These are phyloP conservation scores for Termitomyces heimii DNA, from an alignment of 768 basidiomycete species.

Conservation along the genomic window DNA sequence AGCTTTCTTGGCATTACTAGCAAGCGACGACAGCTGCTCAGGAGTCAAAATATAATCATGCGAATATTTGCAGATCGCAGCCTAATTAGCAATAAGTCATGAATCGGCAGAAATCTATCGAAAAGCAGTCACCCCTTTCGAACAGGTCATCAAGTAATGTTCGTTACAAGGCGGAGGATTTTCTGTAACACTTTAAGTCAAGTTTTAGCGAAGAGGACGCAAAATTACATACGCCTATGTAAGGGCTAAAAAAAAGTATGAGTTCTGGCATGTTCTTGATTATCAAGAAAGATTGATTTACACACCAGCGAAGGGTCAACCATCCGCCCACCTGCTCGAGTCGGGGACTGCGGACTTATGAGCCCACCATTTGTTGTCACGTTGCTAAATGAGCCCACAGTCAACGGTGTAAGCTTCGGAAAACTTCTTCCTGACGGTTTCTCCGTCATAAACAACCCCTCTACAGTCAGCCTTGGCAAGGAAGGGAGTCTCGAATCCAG, in stretches of 20 bases:
- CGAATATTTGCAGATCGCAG: conserved; percentile 73
- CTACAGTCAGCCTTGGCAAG: conserved; percentile 48
- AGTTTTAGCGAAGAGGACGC: background rate
- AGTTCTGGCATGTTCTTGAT: background rate
- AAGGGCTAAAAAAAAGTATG: conserved; percentile 44
- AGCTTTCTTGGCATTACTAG: conserved; percentile 77
- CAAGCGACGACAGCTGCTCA: conserved; percentile 66
- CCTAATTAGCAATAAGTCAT: conserved; percentile 26
- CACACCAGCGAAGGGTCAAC: conserved; percentile 64
- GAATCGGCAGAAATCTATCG: conserved; percentile 1
- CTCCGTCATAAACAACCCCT: conserved; percentile 42
- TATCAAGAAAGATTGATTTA: conserved; percentile 7
- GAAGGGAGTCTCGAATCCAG: conserved; percentile 40
- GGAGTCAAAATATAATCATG: conserved; percentile 71
- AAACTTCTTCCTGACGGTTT: conserved; percentile 24
- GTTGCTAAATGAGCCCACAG: conserved; percentile 35
- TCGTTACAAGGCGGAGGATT: conserved; percentile 84
- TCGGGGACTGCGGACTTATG: conserved; percentile 61
- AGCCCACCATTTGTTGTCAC: conserved; percentile 53
- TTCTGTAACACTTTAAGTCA: conserved; percentile 36
- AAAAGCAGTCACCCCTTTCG: conserved; percentile 58
- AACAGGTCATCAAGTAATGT: conserved; percentile 77
- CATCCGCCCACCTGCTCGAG: conserved; percentile 33
- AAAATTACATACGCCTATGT: conserved; percentile 59
- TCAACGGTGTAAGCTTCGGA: conserved; percentile 42